Percentiles rank a stretch among this genome's conserved stretches.
phyloP scores from a whole-genome alignment of 192 early-diverging fungal species.

The Diversispora eburnea region DNA sequence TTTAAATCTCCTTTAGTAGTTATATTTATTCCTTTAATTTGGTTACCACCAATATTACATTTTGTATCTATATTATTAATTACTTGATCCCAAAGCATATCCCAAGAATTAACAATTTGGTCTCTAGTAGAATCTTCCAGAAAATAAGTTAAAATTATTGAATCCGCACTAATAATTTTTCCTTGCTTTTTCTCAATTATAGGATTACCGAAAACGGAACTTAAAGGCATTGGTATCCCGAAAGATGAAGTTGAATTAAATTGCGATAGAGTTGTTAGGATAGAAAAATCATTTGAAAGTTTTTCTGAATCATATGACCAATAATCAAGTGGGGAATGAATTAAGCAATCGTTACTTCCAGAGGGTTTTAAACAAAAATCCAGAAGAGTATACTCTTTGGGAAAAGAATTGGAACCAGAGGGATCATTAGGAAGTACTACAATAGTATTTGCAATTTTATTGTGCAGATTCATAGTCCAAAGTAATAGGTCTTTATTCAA shows the following conservation, averaged over 20 bases:
- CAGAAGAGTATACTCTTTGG: constrained; percentile 6
- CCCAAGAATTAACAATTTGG: constrained; percentile 39
- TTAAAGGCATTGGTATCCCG: constrained; percentile 13
- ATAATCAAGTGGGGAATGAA: background rate
- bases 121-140: constrained; percentile 35
- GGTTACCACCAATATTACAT: background rate
- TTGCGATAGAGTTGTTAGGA: constrained; percentile 8
- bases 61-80: background rate
- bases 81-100: constrained; percentile 40
- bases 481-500: constrained; percentile 15
- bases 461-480: constrained; percentile 2
- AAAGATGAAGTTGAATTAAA: background rate
- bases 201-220: background rate
- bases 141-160: constrained; percentile 54
- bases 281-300: background rate
- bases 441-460: constrained; percentile 12
- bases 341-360: background rate
- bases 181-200: constrained; percentile 2
- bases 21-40: constrained; percentile 12
- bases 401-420: background rate
- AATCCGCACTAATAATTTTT: constrained; percentile 39
- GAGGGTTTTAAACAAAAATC: background rate
- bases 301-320: background rate
- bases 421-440: background rate
- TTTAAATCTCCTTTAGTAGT: constrained; percentile 33